Evolutionary conservation across 352 stramenopile species (phyloP).

Genomic region (Globisporangium paroecandrum): DNA sequence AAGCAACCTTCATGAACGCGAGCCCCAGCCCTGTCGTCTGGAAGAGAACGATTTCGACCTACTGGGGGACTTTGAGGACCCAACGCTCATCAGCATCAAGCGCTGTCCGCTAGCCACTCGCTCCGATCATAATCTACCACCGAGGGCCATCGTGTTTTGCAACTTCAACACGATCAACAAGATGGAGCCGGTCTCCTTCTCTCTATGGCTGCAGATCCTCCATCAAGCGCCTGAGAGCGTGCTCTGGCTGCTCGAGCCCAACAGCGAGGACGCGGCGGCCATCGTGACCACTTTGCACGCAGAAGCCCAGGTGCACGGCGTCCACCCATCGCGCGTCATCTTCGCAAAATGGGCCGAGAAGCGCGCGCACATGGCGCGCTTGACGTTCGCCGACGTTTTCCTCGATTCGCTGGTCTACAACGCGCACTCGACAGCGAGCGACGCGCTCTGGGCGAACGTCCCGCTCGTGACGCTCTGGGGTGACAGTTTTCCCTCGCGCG

Average conservation of each 20-base stretch:
- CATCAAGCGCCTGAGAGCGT: slow-evolving; percentile 76
- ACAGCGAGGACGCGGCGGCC: slow-evolving; percentile 14
- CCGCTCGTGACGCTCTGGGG: slow-evolving; percentile 89
- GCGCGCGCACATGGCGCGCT: slow-evolving; percentile 69
- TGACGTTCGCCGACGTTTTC: slow-evolving; percentile 88
- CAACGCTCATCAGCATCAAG: neutral
- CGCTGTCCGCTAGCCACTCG: slow-evolving; percentile 25
- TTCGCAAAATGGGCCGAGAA: slow-evolving; percentile 72
- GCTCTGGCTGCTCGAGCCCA: slow-evolving; percentile 80
- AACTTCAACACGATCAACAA: slow-evolving; percentile 96
- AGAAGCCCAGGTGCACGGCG: slow-evolving; percentile 62
- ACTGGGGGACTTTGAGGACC: neutral
- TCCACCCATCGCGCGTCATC: slow-evolving; percentile 58
- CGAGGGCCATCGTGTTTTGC: slow-evolving; percentile 61
- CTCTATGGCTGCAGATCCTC: slow-evolving; percentile 87
- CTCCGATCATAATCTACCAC: slow-evolving; percentile 26
- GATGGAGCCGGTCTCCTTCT: slow-evolving; percentile 88
- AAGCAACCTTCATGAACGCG: slow-evolving; percentile 77
- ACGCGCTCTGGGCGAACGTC: slow-evolving; percentile 86
- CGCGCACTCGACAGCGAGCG: slow-evolving; percentile 93
- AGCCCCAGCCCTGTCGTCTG: slow-evolving; percentile 12
- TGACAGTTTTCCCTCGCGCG: slow-evolving; percentile 65
- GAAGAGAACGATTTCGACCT: neutral
- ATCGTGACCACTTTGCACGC: slow-evolving; percentile 41
- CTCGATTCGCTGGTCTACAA: slow-evolving; percentile 96